Evolutionary conservation across 352 stramenopile species (phyloP), one percentile per base, ranked within the genome.

Genomic region (Pythium folliculosum): DNA sequence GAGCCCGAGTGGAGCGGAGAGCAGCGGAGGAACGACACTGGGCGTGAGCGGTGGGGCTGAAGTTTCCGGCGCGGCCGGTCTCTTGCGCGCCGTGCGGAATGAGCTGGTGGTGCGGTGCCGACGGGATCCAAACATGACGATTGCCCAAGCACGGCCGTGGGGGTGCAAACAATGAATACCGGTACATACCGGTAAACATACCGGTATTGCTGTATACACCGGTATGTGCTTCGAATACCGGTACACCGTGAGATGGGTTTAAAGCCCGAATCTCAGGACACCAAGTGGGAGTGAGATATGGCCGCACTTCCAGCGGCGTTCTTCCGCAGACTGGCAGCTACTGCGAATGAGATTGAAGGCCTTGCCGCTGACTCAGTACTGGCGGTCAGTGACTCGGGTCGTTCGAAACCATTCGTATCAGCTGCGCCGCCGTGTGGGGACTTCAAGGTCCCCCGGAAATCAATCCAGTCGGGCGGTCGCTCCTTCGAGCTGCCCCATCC

Each of bases 21-120:
- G n/a, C n/a, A 32, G 27, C 27, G 40, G 17, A 47, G 14, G 5
- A n/a, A n/a, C 40, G 40, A 47, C 40, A 47, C 40, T 47, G 40
- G 35, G 40, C 10, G 40, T 5, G 40, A 47, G 40, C 4, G 40
- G 40, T n/a, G 40, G 14, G 40, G 40, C 40, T 47, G 40, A 47
- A 19, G 40, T 47, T 47, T 19, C 40, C 12, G 40, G 5, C 12
- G 13, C 10, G 35, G 35, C 8, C 35, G 35, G 35, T 40, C 35
- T 40, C 35, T 40, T 5, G 35, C 12, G 35, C 35, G 35, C 32
- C 35, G 35, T 14, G 12, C 27, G 35, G 35, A 40, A 40, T 40
- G 35, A 40, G 25, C 35, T 60, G 53, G 53, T 60, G 53, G 53
- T 49, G 53, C 40, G 40, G 40, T 47, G 49, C 49, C 22, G 49